Percentiles rank a stretch among this genome's conserved stretches.
These are phyloP conservation scores for Pythium guiyangense DNA, from an alignment of 352 stramenopile genomes.

Conservation along the genomic window DNA sequence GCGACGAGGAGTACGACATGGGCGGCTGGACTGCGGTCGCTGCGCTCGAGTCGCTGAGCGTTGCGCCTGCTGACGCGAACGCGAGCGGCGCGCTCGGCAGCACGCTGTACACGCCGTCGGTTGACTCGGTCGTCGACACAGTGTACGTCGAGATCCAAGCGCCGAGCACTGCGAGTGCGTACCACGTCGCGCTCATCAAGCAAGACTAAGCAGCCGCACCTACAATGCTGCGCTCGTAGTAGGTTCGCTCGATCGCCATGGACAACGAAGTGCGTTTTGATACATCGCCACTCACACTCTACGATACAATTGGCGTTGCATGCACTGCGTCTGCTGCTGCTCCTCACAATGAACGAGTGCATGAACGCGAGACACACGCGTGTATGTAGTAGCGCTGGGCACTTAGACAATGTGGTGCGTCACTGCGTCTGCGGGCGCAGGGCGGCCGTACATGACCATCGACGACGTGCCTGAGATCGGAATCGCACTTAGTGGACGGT, in stretches of 20 bases:
- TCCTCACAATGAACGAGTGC: not conserved
- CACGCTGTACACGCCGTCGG: slow-evolving; percentile 48
- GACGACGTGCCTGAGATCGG: slow-evolving; percentile 38
- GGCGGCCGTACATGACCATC: slow-evolving; percentile 64
- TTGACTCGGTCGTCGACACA: slow-evolving; percentile 49
- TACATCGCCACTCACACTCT: too few species aligned
- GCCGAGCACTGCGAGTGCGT: slow-evolving; percentile 17
- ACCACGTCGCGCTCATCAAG: slow-evolving; percentile 37
- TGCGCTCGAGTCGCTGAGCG: slow-evolving; percentile 51
- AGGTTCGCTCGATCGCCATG: not conserved
- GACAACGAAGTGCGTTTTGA: too few species aligned
- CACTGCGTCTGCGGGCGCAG: slow-evolving; percentile 10
- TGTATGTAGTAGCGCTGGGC: not conserved
- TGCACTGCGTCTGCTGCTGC: not conserved
- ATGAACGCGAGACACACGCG: too few species aligned
- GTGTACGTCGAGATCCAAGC: slow-evolving; percentile 56
- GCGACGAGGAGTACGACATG: slow-evolving; percentile 80
- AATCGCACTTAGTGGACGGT: slow-evolving; percentile 33
- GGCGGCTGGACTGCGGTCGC: slow-evolving; percentile 62
- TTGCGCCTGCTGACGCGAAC: slow-evolving; percentile 28
- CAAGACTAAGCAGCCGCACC: slow-evolving; percentile 22
- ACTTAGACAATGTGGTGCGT: slow-evolving; percentile 37
- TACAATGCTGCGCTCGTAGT: not conserved
- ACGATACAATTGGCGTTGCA: not conserved
- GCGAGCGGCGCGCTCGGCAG: slow-evolving; percentile 20